Conservation (phyloP, 768 basidiomycete genomes). For the Psilocybe subaeruginosa region DNA sequence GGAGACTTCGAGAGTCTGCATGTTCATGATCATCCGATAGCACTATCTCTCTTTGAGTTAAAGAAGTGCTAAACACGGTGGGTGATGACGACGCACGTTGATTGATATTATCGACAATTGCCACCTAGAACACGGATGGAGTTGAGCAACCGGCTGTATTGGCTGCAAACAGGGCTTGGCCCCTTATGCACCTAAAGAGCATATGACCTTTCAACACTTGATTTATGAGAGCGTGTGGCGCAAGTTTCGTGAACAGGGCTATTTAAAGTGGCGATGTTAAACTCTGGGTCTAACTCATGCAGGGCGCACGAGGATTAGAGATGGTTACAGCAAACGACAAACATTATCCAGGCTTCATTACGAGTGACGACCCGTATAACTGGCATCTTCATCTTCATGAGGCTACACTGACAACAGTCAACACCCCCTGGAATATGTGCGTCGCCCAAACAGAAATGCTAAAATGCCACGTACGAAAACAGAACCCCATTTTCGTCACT, state of each 20-base stretch:
- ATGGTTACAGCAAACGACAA: slow-evolving; percentile 7
- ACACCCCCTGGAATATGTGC: slow-evolving; percentile 4
- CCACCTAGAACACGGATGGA: not conserved
- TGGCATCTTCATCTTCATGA: not conserved
- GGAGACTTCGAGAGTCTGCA: not conserved
- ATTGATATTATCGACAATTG: slow-evolving; percentile 9
- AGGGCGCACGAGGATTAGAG: no score
- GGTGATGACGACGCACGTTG: not conserved
- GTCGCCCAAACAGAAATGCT: slow-evolving; percentile 14
- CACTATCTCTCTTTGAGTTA: not conserved
- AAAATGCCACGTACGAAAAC: not conserved
- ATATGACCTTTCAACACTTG: slow-evolving; percentile 9
- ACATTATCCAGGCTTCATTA: slow-evolving; percentile 7
- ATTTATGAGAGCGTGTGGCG: slow-evolving; percentile 5
- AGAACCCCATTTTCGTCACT: no score
- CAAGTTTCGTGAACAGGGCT: slow-evolving; percentile 7
- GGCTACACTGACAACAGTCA: slow-evolving; percentile 1
- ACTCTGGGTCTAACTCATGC: no score
- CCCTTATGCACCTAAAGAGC: slow-evolving; percentile 9
- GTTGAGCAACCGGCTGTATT: no score
- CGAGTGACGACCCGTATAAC: slow-evolving; percentile 11
- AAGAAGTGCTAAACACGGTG: no score
- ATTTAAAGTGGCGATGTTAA: not conserved
- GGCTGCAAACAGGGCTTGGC: not conserved
- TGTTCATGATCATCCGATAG: slow-evolving; percentile 11